Evolutionary conservation across 1,139 yeast genomes (phyloP), one percentile per base, ranked within the genome.

Genomic region (Oligophagozyma castellii): DNA sequence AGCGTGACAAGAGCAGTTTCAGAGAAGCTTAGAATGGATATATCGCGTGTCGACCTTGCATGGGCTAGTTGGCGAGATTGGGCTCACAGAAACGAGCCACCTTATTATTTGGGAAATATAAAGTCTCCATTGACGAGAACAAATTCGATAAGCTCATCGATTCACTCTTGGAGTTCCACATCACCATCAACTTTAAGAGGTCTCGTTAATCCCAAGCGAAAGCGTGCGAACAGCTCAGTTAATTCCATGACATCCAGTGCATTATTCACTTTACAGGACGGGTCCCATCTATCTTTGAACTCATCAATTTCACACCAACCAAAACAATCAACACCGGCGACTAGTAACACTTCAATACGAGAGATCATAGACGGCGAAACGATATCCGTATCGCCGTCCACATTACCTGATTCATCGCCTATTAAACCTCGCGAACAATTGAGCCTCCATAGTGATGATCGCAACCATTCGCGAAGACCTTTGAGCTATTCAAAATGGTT

Each of bases 21-120:
- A n/a, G n/a, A n/a, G n/a, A n/a, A n/a, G n/a, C n/a, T n/a, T n/a
- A n/a, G n/a, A n/a, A n/a, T n/a, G n/a, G n/a, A n/a, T n/a, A n/a
- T n/a, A n/a, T n/a, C n/a, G n/a, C n/a, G n/a, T n/a, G n/a, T n/a
- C n/a, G n/a, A n/a, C n/a, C n/a, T n/a, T n/a, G 58, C 61, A 0
- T 48, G 60, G 26, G 89, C 93, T 0, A 78, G 89, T 10, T 81
- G 94, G 94, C 64, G 93, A 46, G 94, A 81, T 51, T 79, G 93
- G 93, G 75, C 79, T 43, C 74, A 66, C 42, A 65, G 77, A 36
- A 67, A 66, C 26, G 83, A 77, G 48, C 80, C 86, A 1, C 49
- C 78, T 16, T 78, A 77, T 48, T 64, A 68, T 2, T 44, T 59
- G 3, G 39, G 50, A 4, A 32, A 53, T 27, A 31, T 56, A 29